These are phyloP conservation scores for Stagonosporopsis chrysanthemi DNA, from an alignment of 2,329 filamentous ascomycete genomes.

Conservation along the genomic window DNA sequence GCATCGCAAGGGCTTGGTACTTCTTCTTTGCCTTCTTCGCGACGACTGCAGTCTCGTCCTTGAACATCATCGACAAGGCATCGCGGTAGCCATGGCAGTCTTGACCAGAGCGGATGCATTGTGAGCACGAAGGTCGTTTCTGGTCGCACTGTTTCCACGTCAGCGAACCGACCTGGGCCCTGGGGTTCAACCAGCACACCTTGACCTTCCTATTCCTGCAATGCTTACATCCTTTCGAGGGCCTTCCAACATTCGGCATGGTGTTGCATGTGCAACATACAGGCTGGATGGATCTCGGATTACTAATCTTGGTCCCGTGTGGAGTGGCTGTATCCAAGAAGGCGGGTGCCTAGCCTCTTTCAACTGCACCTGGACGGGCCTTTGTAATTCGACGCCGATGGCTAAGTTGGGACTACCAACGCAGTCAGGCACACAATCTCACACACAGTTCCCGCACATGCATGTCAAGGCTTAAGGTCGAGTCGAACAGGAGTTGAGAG, in stretches of 20 bases:
- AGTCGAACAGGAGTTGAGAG: neutral
- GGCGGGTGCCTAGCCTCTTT: conserved; percentile 3
- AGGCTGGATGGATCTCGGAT: neutral
- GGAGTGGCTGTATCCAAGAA: neutral
- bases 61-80: conserved; percentile 41
- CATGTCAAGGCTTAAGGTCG: neutral
- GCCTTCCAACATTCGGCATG: conserved; percentile 44
- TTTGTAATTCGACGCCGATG: neutral
- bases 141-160: conserved; percentile 38
- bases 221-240: conserved; percentile 42
- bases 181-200: conserved; percentile 17
- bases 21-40: conserved; percentile 34
- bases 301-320: neutral
- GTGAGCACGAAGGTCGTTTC: conserved; percentile 42
- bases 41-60: conserved; percentile 38
- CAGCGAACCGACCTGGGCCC: neutral
- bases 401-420: neutral
- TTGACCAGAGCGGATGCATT: conserved; percentile 39
- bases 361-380: neutral
- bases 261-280: conserved; percentile 7
- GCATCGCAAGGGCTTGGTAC: conserved; percentile 35
- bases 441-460: neutral
- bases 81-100: conserved; percentile 45
- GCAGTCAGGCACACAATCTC: neutral
- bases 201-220: conserved; percentile 45